Evolutionary conservation across 2,329 filamentous ascomycete genomes (phyloP).

Genomic region (Thelonectria olida): DNA sequence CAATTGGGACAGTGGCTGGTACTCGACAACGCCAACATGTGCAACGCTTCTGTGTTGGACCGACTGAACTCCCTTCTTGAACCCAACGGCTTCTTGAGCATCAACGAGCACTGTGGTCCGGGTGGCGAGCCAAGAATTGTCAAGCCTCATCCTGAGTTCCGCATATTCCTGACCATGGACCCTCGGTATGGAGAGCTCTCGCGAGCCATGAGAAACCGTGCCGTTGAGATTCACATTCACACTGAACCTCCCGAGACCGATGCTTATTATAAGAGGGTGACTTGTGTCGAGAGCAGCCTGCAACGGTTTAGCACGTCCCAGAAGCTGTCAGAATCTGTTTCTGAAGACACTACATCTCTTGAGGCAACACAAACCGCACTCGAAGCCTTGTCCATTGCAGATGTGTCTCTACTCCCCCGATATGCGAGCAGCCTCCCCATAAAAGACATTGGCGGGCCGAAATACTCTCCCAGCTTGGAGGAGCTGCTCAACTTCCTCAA

Average conservation of each 20-base stretch:
- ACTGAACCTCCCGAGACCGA: slow-evolving; percentile 47
- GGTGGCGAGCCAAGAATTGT: slow-evolving; percentile 85
- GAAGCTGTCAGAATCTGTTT: slow-evolving; percentile 41
- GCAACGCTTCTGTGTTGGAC: slow-evolving; percentile 93
- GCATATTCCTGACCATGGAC: slow-evolving; percentile 94
- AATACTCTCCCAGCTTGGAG: slow-evolving; percentile 28
- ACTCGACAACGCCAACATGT: slow-evolving; percentile 96
- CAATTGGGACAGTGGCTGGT: slow-evolving; percentile 91
- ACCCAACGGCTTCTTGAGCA: slow-evolving; percentile 84
- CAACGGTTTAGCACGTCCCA: slow-evolving; percentile 56
- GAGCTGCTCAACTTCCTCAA: slow-evolving; percentile 44
- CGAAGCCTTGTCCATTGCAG: slow-evolving; percentile 58
- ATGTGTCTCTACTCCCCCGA: slow-evolving; percentile 52
- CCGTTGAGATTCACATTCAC: slow-evolving; percentile 85
- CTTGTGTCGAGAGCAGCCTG: slow-evolving; percentile 59
- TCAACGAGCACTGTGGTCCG: slow-evolving; percentile 90
- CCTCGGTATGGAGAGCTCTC: slow-evolving; percentile 92
- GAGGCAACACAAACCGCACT: slow-evolving; percentile 48
- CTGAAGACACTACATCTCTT: slow-evolving; percentile 33
- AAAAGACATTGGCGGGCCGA: not conserved
- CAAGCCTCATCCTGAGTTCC: slow-evolving; percentile 84
- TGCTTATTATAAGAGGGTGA: slow-evolving; percentile 50
- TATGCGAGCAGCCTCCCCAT: slow-evolving; percentile 40
- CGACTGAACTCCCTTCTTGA: slow-evolving; percentile 94
- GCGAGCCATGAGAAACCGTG: slow-evolving; percentile 94